phyloP scores from a whole-genome alignment of 148 eudicot genomes.

The Fagopyrum esculentum region DNA sequence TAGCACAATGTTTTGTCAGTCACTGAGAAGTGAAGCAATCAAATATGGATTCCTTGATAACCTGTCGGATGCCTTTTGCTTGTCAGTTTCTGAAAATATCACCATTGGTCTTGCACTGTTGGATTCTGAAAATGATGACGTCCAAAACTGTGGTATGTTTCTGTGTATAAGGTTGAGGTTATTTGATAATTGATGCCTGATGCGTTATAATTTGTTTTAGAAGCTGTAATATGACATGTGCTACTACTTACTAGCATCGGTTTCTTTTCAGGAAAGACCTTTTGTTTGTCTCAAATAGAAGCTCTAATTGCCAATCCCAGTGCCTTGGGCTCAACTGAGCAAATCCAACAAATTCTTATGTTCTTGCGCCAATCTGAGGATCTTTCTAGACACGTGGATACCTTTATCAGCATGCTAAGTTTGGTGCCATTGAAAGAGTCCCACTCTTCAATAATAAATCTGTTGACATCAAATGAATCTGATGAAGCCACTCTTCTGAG shows the following conservation, averaged over 20 bases:
- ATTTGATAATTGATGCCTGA: not conserved
- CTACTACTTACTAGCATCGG: conserved; percentile 1
- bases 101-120: conserved; percentile 81
- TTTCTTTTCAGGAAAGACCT: conserved; percentile 57
- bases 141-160: conserved; percentile 54
- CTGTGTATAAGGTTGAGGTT: not conserved
- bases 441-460: conserved; percentile 46
- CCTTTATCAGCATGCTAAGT: conserved; percentile 67
- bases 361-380: conserved; percentile 76
- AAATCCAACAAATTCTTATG: conserved; percentile 60
- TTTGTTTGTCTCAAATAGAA: conserved; percentile 63
- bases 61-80: conserved; percentile 48
- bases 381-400: conserved; percentile 68
- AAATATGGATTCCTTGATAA: conserved; percentile 65
- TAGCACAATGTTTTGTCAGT: conserved; percentile 56
- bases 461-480: conserved; percentile 48
- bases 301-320: conserved; percentile 45
- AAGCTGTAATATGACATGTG: not conserved
- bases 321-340: conserved; percentile 42
- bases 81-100: conserved; percentile 63
- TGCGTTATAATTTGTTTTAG: not conserved
- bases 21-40: conserved; percentile 36
- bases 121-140: conserved; percentile 59
- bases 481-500: conserved; percentile 43
- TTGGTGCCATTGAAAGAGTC: conserved; percentile 44